phyloP scores from a whole-genome alignment of 306 rosid species.

The Rosa persica region DNA sequence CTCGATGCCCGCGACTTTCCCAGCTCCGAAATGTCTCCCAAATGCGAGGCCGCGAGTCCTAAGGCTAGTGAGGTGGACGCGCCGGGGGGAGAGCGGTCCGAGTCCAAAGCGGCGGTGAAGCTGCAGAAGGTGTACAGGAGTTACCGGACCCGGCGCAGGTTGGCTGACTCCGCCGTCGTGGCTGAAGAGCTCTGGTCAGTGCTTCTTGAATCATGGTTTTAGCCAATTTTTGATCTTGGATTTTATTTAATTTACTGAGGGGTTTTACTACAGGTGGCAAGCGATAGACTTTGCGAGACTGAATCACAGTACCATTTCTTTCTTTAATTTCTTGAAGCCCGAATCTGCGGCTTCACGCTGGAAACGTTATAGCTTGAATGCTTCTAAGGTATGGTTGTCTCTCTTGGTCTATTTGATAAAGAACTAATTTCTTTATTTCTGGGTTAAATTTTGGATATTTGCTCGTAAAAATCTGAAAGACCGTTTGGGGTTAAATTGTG shows the following conservation, averaged over 20 bases:
- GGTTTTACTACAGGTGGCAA: constrained; percentile 67
- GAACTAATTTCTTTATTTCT: not conserved
- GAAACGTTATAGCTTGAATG: constrained; percentile 67
- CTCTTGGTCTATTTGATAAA: too few relatives aligned
- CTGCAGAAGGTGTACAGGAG: constrained; percentile 80
- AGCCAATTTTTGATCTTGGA: not conserved
- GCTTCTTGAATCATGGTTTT: not conserved
- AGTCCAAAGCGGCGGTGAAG: constrained; percentile 52
- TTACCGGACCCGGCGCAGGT: constrained; percentile 84
- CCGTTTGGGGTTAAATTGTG: not conserved
- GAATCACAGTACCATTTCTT: constrained; percentile 76
- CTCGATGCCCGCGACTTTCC: constrained; percentile 6
- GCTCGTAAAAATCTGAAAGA: constrained; percentile 15
- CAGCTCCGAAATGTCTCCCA: constrained; percentile 20
- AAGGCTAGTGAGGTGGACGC: constrained; percentile 4
- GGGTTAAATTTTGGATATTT: not conserved
- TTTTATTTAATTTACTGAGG: not conserved
- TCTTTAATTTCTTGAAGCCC: constrained; percentile 62
- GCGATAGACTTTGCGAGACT: constrained; percentile 66
- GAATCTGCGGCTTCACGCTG: constrained; percentile 69
- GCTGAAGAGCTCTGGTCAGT: constrained; percentile 82
- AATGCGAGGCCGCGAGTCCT: not conserved
- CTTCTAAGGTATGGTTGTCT: constrained; percentile 58
- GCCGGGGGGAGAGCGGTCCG: constrained; percentile 16
- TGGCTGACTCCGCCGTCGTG: constrained; percentile 92